phyloP scores from a whole-genome alignment of 352 stramenopile species.

The Globisporangium solare region DNA sequence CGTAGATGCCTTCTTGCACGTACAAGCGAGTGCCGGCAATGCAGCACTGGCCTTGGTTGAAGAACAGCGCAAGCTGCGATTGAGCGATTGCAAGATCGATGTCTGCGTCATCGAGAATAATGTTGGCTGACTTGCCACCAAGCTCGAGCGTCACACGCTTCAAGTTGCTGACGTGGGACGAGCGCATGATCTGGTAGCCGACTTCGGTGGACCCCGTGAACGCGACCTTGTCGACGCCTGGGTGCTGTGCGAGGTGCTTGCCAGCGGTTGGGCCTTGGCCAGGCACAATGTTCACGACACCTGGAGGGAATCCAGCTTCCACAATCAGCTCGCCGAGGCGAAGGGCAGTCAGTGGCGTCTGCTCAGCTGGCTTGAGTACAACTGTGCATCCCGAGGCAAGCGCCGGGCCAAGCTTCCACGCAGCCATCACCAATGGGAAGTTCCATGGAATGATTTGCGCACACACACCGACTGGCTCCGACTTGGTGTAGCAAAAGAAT shows the following conservation, averaged over 20 bases:
- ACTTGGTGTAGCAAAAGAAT: slow-evolving; percentile 56
- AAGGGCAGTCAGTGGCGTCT: slow-evolving; percentile 91
- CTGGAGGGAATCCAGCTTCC: slow-evolving; percentile 64
- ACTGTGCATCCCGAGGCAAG: slow-evolving; percentile 89
- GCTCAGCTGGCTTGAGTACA: slow-evolving; percentile 92
- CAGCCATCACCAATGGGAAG: slow-evolving; percentile 95
- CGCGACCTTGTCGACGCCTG: slow-evolving; percentile 73
- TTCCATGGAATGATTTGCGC: slow-evolving; percentile 96
- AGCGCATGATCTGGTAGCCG: slow-evolving; percentile 59
- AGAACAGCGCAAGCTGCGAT: slow-evolving; percentile 64
- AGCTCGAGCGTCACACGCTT: slow-evolving; percentile 74
- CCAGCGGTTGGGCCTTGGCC: slow-evolving; percentile 35
- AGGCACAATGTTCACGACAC: slow-evolving; percentile 82
- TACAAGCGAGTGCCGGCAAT: slow-evolving; percentile 79
- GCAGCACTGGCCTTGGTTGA: slow-evolving; percentile 89
- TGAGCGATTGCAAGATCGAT: slow-evolving; percentile 50
- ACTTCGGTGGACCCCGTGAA: slow-evolving; percentile 73
- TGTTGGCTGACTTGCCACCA: slow-evolving; percentile 73
- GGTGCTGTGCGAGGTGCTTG: slow-evolving; percentile 40
- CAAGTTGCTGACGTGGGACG: slow-evolving; percentile 52
- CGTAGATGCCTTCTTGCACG: slow-evolving; percentile 87
- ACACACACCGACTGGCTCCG: slow-evolving; percentile 81
- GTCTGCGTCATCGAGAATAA: slow-evolving; percentile 71
- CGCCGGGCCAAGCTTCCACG: slow-evolving; percentile 88
- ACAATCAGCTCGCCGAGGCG: slow-evolving; percentile 79